phyloP scores from a whole-genome alignment of 169 alveolate species.

The Neospora caninum region DNA sequence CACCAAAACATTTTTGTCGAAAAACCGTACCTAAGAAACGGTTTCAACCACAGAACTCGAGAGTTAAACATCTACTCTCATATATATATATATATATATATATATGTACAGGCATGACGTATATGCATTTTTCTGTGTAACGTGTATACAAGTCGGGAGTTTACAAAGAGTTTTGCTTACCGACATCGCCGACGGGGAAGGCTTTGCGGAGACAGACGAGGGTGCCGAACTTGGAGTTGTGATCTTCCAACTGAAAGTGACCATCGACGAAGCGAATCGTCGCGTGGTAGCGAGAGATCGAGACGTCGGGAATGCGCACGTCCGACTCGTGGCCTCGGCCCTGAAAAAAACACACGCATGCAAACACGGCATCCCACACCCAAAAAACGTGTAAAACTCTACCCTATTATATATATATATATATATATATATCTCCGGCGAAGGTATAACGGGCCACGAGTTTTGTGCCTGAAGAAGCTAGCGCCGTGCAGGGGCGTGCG shows the following conservation, averaged over 20 bases:
- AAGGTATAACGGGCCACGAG: too few relatives aligned
- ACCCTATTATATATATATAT: not conserved
- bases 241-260: conserved; percentile 94
- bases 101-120: too few relatives aligned
- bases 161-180: not conserved
- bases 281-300: conserved; percentile 98
- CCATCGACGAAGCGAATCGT: conserved; percentile 90
- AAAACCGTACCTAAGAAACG: too few relatives aligned
- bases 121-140: too few relatives aligned
- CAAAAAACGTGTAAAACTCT: too few relatives aligned
- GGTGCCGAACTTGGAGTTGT: conserved; percentile 98
- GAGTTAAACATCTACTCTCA: too few relatives aligned
- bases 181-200: conserved; percentile 67
- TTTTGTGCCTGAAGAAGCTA: too few relatives aligned
- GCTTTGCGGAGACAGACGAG: conserved; percentile 91
- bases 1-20: too few relatives aligned
- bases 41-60: too few relatives aligned
- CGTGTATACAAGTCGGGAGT: too few relatives aligned
- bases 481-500: too few relatives aligned
- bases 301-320: conserved; percentile 96
- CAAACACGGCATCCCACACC: not conserved
- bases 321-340: conserved; percentile 99
- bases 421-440: not conserved
- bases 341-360: conserved; percentile 53
- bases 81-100: too few relatives aligned